Evolutionary conservation across 2,329 filamentous ascomycete genomes (phyloP), one percentile per base, ranked within the genome.

Genomic region (Talaromyces sp.): DNA sequence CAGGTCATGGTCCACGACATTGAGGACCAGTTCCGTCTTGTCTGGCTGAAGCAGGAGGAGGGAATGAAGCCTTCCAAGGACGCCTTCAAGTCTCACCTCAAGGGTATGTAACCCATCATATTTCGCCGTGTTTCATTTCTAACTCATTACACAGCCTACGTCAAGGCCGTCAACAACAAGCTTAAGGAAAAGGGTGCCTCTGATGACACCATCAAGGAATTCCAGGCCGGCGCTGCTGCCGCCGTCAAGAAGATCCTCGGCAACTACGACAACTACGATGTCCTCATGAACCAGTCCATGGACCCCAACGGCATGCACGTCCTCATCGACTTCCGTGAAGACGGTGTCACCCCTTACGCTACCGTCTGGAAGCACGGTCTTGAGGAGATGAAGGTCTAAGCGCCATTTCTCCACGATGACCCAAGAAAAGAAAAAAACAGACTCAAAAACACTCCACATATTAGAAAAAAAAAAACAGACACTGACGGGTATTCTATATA

Each of bases 211-310:
- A 81, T 97, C 79, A 85, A 86, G 68, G 83, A 82, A 21, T 97
- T 97, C 81, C 89, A 96, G 85, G 85, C 82, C 68, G 87, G 87
- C 70, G 93, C 92, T 62, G 75, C 81, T 66, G 78, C 67, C 59
- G 96, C 86, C 75, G 88, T 90, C 78, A 96, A 96, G 85, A 88
- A 91, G 83, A 86, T 85, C 74, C 83, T 96, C 67, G 81, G 89
- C 76, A 93, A 91, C 82, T 96, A 96, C 85, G 93, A 96, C 83
- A 91, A 98, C 83, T 96, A 89, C 78, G 93, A 98, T 78, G 93
- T 97, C 80, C 90, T 89, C 80, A 91, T 89, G 70, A 93, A 93
- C 81, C 88, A 95, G 84, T 89, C 86, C 70, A 96, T 96, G 91
- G 86, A 96, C 80, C 88, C 89, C 70, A 90, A 96, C 73, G 93